These are phyloP conservation scores for Coleophoma eucalyptorum DNA, from an alignment of 2,329 filamentous ascomycete species.

Conservation along the genomic window DNA sequence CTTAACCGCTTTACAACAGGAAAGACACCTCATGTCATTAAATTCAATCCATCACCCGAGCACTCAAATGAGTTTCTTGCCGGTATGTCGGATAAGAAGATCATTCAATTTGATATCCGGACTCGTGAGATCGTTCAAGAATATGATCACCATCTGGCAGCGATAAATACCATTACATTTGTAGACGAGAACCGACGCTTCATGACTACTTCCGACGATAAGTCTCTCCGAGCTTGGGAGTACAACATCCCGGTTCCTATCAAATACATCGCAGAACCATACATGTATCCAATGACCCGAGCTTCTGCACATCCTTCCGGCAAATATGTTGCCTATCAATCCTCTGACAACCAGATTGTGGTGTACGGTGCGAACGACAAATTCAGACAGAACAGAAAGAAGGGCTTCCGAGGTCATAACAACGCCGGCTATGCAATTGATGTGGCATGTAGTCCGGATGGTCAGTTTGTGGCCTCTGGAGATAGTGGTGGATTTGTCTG, in stretches of 20 bases:
- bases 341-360: constrained; percentile 91
- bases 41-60: constrained; percentile 80
- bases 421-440: constrained; percentile 93
- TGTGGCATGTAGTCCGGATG: constrained; percentile 82
- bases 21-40: constrained; percentile 91
- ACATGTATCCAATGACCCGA: constrained; percentile 96
- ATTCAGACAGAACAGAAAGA: constrained; percentile 96
- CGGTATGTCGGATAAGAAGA: constrained; percentile 98
- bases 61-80: constrained; percentile 87
- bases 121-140: constrained; percentile 82
- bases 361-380: constrained; percentile 94
- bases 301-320: constrained; percentile 80
- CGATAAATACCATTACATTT: constrained; percentile 96
- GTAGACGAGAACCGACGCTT: constrained; percentile 93
- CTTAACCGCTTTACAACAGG: constrained; percentile 86
- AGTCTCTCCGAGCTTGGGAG: constrained; percentile 94
- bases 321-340: constrained; percentile 93
- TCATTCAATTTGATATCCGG: constrained; percentile 91
- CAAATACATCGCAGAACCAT: constrained; percentile 95
- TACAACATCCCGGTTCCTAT: constrained; percentile 98
- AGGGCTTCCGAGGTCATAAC: constrained; percentile 93
- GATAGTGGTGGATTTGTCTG: constrained; percentile 87
- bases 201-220: constrained; percentile 97
- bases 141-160: constrained; percentile 97
- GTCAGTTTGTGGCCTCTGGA: constrained; percentile 83